Conservation (phyloP, 345 rosid species). For the Eutrema heterophyllum region DNA sequence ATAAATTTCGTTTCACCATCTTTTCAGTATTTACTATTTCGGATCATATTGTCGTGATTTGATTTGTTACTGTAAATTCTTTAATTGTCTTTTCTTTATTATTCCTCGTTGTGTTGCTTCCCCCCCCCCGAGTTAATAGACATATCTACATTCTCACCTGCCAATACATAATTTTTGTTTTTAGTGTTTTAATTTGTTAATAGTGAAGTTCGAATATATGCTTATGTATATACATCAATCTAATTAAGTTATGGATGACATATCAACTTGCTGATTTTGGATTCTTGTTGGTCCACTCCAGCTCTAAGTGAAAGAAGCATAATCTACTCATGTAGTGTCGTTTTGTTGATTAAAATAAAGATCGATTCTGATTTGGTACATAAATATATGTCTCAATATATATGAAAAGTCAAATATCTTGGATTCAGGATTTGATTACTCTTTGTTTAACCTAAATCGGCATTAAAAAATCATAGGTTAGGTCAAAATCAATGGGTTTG, state of each 20-base stretch:
- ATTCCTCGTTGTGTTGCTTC: slow-evolving; percentile 24
- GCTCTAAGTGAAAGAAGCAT: slow-evolving; percentile 17
- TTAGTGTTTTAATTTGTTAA: not conserved
- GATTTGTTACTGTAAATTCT: slow-evolving; percentile 8
- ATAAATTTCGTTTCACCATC: slow-evolving; percentile 10
- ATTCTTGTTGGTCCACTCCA: slow-evolving; percentile 23
- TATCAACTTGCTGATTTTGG: slow-evolving; percentile 20
- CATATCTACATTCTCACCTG: not conserved
- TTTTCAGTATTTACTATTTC: slow-evolving; percentile 4
- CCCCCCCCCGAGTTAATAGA: not conserved
- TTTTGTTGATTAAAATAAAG: not conserved
- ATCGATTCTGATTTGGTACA: not conserved
- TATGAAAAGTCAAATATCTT: not conserved
- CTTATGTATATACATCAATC: slow-evolving; percentile 23
- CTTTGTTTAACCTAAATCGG: not conserved
- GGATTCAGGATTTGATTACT: not conserved
- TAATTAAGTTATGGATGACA: not conserved
- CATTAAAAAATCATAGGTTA: not conserved
- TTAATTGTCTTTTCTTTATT: slow-evolving; percentile 7
- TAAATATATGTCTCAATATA: not conserved
- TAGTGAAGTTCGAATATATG: slow-evolving; percentile 30
- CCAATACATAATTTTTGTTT: not conserved
- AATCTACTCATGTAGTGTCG: not conserved
- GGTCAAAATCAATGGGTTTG: not conserved
- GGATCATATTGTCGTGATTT: slow-evolving; percentile 20